Evolutionary conservation across 805 yeast genomes (phyloP), one percentile per base, ranked within the genome.

Genomic region (Kluyveromyces siamensis): DNA sequence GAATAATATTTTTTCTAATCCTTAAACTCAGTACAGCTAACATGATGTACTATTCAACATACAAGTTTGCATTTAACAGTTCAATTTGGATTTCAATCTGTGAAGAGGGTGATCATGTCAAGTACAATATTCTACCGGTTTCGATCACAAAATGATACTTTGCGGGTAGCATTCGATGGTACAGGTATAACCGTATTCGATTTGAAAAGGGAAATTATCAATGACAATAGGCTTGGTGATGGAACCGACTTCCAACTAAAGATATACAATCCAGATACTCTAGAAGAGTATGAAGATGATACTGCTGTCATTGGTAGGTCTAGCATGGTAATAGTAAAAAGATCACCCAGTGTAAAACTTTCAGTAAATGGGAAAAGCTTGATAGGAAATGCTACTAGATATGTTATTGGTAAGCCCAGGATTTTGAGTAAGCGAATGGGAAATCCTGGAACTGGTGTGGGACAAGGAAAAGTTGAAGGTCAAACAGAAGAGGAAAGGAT

Each of bases 171-270:
- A 43, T 93, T 93, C 62, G 99, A 93, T 65, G 99, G 99, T 18
- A 91, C 99, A 0, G 97, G 98, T 27, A 80, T 93, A 40, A 87
- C 96, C 1, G 96, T 90, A 1, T 93, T 91, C 68, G 99, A 93
- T 61, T 71, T 93, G 51, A 93, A 93, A 67, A 81, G 91, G 52
- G 98, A 93, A 57, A 88, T 93, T 46, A 84, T 93, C 40, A 66
- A 75, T 17, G 87, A 81, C 38, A 91, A 90, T 66, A 85, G 81
- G 57, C 72, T 93, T 14, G 88, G 90, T 6, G 83, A 81, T 51
- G 95, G 96, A 1, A 77, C 83, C 2, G 96, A 87, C 61, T 89
- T 90, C 58, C 93, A 87, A 61, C 69, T 93, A 38, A 68, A 77
- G 41, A 60, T 93, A 16, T 85, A 77, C 61, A 84, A 83, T 57